A percentile compares a stretch with the other conserved stretches of the same genome.
Evolutionary conservation across 2,329 filamentous ascomycete genomes (phyloP).

Genomic region (Whalleya microplaca): DNA sequence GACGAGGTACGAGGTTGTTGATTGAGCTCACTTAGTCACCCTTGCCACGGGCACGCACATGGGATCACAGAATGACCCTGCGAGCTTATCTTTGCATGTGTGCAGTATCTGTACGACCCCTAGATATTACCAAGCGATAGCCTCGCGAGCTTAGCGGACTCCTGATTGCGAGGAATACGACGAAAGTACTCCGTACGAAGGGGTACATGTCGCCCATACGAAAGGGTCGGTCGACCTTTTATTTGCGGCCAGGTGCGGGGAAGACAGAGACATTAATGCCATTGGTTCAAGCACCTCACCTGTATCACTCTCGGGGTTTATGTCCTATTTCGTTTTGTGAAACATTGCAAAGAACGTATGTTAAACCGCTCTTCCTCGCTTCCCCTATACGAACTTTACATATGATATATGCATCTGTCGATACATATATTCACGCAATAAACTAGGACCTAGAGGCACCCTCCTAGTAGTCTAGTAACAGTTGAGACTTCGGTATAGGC

Average conservation of each 20-base stretch:
- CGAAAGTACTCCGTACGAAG: slow-evolving; percentile 1
- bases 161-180: slow-evolving; percentile 15
- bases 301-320: slow-evolving; percentile 13
- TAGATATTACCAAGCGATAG: neutral
- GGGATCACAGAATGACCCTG: neutral
- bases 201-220: slow-evolving; percentile 9
- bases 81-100: neutral
- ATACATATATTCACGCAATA: neutral
- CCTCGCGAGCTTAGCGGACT: slow-evolving; percentile 1
- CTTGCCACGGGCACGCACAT: neutral
- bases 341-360: neutral
- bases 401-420: neutral
- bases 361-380: neutral
- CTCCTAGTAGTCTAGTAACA: too few species aligned
- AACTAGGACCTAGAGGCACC: neutral
- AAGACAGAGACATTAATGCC: neutral
- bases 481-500: neutral
- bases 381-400: neutral
- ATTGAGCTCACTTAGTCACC: neutral
- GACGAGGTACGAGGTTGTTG: neutral
- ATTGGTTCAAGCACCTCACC: neutral
- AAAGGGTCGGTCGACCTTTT: neutral
- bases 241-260: neutral
- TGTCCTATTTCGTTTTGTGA: slow-evolving; percentile 11
- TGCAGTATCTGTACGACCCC: neutral